Base-by-base conservation (phyloP, 164 flowering plant genomes). In the Protea cynaroides region DNA sequence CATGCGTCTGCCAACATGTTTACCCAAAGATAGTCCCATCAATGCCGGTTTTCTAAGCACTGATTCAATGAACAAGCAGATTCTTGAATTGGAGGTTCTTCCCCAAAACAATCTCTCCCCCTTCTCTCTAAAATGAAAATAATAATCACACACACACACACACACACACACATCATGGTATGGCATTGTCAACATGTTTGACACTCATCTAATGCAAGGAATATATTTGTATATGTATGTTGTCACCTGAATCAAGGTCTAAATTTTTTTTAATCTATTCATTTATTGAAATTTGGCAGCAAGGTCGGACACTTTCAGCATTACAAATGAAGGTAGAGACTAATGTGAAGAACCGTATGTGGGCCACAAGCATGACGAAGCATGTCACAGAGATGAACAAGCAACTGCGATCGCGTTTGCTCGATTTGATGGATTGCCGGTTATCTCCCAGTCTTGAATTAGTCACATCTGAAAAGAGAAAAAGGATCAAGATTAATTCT, bases 311-410 rank as follows among this genome's bases (percentile, higher is more conserved):
- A 21, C 74, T 72, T 7, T 74, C 67, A 34, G 81, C 80, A 12
- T 64, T 80, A 58, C 84, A 84, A 69, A 77, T 80, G 81, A 79
- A 72, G 69, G 74, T 79, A 54, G 84, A 80, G 60, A 69, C 74
- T 22, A 71, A 63, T 44, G 63, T 77, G 51, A 78, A 75, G 71
- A 63, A 71, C 46, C 70, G 88, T 34, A 50, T 70, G 64, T 79
- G 84, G 81, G 84, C 84, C 3, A 69, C 73, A 51, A 74, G 61
- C 67, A 84, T 82, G 88, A 68, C 85, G 19, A 82, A 79, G 71
- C 81, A 84, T 46, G 65, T 82, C 25, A 79, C 83, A 56, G 74
- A 78, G 56, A 84, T 84, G 79, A 84, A 82, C 73, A 78, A 66
- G 66, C 81, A 80, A 36, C 62, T 84, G 79, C 78, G 76, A 40